Evolutionary conservation across 2,329 filamentous ascomycete species (phyloP), one percentile per base, ranked within the genome.

Genomic region (Hymenoscyphus occultus): DNA sequence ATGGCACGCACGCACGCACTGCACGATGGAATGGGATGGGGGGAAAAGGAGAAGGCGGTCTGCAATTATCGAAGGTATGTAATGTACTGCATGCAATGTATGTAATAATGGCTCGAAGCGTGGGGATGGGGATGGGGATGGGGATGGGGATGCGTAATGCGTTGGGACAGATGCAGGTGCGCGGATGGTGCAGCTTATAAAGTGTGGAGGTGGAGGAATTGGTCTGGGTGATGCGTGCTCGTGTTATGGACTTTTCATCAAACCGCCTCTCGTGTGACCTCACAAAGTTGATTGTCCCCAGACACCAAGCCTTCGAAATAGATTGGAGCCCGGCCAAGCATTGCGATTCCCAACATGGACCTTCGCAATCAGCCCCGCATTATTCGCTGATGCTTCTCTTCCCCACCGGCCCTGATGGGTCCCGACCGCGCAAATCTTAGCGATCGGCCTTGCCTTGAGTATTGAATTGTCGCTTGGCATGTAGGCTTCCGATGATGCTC

Each of bases 221-320:
- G 48, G 22, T 54, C 48, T 54, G 19, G 19, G 0, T 22, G 45
- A 10, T 10, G 35, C 5, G 35, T 6, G 35, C 35, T 35, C 6
- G 9, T 51, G 45, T 51, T 22, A 51, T 28, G 45, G 45, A 9
- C 48, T 54, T 54, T 54, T 54, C n/a, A 13, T 54, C 19, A 22
- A 51, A 54, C 48, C 48, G 48, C 56, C 31, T 58, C 56, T 56
- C 56, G 56, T 58, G 56, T 35, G 56, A 58, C 56, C 31, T 58
- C 56, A 58, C n/a, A 54, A 28, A 22, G 10, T 51, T n/a, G 42
- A 6, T 45, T 45, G 13, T n/a, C 42, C 42, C 14, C 42, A n/a
- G 9, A 35, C 35, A 35, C 35, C 35, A 35, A 35, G 35, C 28
- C 28, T 28, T 28, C 1, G 35, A 35, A 35, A 35, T 10, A 9